Conservation (phyloP, 2,329 filamentous ascomycete species). For the Chaetomiaceae sp. region DNA sequence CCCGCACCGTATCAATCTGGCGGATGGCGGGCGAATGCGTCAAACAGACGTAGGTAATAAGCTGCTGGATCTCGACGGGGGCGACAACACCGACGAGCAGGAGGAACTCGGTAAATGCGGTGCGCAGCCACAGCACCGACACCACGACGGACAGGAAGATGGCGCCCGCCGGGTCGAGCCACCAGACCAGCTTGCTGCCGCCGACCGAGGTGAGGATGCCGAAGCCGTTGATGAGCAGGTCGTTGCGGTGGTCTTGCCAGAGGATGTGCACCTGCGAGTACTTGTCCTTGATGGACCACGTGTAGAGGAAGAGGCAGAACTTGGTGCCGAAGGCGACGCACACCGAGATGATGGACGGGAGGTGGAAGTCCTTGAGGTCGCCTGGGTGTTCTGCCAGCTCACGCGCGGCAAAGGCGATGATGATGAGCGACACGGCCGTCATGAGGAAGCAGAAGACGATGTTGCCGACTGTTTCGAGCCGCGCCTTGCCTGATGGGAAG, state of each 20-base stretch:
- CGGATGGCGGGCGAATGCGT: conserved; percentile 79
- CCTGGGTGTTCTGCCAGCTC: conserved; percentile 56
- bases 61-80: conserved; percentile 78
- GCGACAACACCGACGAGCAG: conserved; percentile 86
- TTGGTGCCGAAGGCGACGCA: conserved; percentile 81
- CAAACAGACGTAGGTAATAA: conserved; percentile 94
- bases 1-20: conserved; percentile 90
- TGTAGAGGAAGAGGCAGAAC: conserved; percentile 79
- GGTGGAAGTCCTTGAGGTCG: conserved; percentile 62
- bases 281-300: conserved; percentile 82
- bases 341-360: conserved; percentile 82
- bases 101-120: conserved; percentile 84
- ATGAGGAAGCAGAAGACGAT: conserved; percentile 96
- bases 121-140: conserved; percentile 73
- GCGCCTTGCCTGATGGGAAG: conserved; percentile 88
- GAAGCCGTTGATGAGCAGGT: conserved; percentile 93
- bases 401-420: conserved; percentile 80
- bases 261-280: conserved; percentile 89
- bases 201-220: conserved; percentile 89
- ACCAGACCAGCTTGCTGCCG: conserved; percentile 84
- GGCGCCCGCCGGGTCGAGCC: conserved; percentile 90
- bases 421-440: conserved; percentile 84
- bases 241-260: conserved; percentile 96
- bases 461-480: conserved; percentile 92
- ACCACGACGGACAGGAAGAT: conserved; percentile 78